A percentile compares a stretch with the other conserved stretches of the same genome.
These are phyloP conservation scores for Pythium myriotylum DNA, from an alignment of 352 stramenopile genomes.

Conservation along the genomic window DNA sequence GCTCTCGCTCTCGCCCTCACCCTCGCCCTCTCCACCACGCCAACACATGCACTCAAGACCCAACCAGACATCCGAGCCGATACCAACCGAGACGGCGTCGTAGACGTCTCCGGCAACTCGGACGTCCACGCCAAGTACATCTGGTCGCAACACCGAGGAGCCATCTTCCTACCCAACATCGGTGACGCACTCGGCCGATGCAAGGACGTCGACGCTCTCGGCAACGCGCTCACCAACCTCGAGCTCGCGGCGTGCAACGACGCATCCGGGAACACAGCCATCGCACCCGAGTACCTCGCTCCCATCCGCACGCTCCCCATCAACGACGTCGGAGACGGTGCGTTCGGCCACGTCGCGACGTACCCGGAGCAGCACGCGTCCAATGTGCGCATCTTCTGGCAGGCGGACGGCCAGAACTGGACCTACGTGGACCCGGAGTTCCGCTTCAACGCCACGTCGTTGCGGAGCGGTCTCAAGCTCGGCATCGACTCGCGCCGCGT, in stretches of 20 bases:
- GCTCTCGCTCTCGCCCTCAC: neutral
- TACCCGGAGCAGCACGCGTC: conserved; percentile 8
- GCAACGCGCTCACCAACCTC: conserved; percentile 9
- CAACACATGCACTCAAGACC: neutral
- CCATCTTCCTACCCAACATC: conserved; percentile 20
- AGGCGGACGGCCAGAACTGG: conserved; percentile 1
- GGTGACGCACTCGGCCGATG: conserved; percentile 4
- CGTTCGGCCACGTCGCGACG: neutral
- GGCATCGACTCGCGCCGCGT: conserved; percentile 14
- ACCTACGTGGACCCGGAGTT: conserved; percentile 21
- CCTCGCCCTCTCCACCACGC: neutral
- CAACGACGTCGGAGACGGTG: neutral
- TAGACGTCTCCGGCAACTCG: conserved; percentile 9
- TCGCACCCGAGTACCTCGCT: conserved; percentile 19
- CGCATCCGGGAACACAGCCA: conserved; percentile 5
- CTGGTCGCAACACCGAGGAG: conserved; percentile 7
- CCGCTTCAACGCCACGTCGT: conserved; percentile 13
- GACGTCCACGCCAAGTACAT: conserved; percentile 8
- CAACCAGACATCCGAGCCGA: conserved; percentile 11
- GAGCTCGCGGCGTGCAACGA: conserved; percentile 17
- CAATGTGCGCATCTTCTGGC: conserved; percentile 17
- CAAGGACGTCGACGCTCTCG: conserved; percentile 13
- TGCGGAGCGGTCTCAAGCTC: conserved; percentile 12
- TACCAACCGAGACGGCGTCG: conserved; percentile 14
- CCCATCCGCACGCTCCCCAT: conserved; percentile 9